Evolutionary conservation across 2,329 filamentous ascomycete species (phyloP), one percentile per base, ranked within the genome.

Genomic region (Colletotrichum euphorbiae): DNA sequence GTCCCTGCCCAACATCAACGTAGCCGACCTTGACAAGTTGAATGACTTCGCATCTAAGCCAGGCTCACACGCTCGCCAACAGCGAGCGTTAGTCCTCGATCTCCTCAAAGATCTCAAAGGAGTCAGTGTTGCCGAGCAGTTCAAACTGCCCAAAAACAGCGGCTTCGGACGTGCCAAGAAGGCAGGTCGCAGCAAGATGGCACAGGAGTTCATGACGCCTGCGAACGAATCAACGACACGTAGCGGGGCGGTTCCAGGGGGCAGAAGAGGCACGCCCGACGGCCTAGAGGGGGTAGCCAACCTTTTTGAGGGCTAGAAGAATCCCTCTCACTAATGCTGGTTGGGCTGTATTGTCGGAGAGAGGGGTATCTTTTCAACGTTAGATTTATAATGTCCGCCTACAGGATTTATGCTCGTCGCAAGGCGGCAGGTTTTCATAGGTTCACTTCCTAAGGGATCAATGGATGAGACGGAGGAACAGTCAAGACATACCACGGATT

Each of bases 111-210:
- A 94, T 48, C 85, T 99, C 6, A 90, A 97, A 72, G 96, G 96
- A 0, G 90, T 98, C 6, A 95, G 94, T 73, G 93, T 99, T 63
- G 93, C 94, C 7, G 96, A 99, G 80, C 92, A 96, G 83, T 96
- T 96, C 28, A 96, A 93, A 78, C 89, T 99, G 6, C 83, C 80
- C 58, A 89, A 89, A 77, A 84, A 82, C 51, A 79, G 79, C 12
- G 80, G 80, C 13, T 75, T 81, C 33, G 75, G 71, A 38, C 76
- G 78, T 54, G 78, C 70, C 75, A 85, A 84, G 75, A 85, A 80
- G 71, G 75, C 80, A 19, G 74, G 75, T 6, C 80, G 86, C 38
- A 88, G 84, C 71, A 87, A 86, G 76, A 87, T 91, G 88, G 87
- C 88, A 5, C 87, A 91, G 74, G 84, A 87, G 65, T 91, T 91